A percentile compares a stretch with the other conserved stretches of the same genome.
Conservation (phyloP, 2,329 filamentous ascomycete species). For the Trichoderma asperellum region DNA sequence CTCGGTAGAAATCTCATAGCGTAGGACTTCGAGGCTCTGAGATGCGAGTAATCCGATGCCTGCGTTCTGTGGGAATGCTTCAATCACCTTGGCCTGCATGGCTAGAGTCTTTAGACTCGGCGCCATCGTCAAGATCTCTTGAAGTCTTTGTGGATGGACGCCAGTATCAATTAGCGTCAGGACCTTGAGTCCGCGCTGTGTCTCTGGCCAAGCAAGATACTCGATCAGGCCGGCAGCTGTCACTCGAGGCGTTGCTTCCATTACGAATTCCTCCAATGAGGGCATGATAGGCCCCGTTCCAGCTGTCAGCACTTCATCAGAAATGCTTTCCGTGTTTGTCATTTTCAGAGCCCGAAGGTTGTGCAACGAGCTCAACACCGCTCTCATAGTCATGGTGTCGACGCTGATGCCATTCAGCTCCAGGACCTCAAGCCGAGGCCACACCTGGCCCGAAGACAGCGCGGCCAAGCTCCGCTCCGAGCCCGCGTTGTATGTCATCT, state of each 20-base stretch:
- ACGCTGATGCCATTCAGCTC: conserved; percentile 71
- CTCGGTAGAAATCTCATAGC: conserved; percentile 78
- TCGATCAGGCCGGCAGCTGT: conserved; percentile 71
- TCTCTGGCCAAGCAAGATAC: conserved; percentile 67
- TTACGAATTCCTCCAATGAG: conserved; percentile 70
- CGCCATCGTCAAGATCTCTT: conserved; percentile 62
- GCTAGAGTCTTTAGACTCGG: conserved; percentile 61
- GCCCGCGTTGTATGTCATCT: conserved; percentile 83
- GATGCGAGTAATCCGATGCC: conserved; percentile 67
- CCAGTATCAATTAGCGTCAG: conserved; percentile 75
- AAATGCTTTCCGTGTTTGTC: conserved; percentile 68
- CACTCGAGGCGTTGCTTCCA: conserved; percentile 72
- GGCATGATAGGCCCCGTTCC: conserved; percentile 73
- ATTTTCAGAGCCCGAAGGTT: conserved; percentile 76
- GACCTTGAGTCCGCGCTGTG: conserved; percentile 63
- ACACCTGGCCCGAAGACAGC: conserved; percentile 66
- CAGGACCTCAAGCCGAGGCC: conserved; percentile 72
- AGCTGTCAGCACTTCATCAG: conserved; percentile 74
- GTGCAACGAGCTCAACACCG: conserved; percentile 69
- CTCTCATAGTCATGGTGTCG: conserved; percentile 71
- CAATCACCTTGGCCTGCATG: conserved; percentile 55
- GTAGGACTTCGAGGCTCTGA: conserved; percentile 69
- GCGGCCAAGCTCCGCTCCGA: conserved; percentile 76
- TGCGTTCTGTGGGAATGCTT: conserved; percentile 53
- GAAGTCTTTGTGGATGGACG: conserved; percentile 65